Evolutionary conservation across 1,284 basidiomycete species (phyloP).

Genomic region (Malassezia brasiliensis): DNA sequence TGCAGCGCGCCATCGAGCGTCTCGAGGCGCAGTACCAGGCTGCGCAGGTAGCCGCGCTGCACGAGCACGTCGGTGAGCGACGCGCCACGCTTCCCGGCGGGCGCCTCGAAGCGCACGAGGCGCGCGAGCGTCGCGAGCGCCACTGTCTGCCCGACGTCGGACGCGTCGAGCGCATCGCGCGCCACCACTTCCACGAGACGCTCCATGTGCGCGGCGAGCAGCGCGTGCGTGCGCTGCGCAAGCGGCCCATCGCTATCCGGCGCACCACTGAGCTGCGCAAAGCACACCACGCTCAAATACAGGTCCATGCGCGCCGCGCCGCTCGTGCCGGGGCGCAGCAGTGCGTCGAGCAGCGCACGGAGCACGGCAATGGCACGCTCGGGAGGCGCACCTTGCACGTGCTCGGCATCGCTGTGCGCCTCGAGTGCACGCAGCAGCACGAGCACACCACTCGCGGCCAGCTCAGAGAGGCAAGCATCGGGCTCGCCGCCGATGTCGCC

Average conservation of each 20-base stretch:
- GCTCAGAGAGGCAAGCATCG: conserved; percentile 55
- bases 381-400: conserved; percentile 16
- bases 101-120: conserved; percentile 51
- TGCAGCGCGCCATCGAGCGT: conserved; percentile 72
- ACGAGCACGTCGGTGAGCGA: conserved; percentile 56
- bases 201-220: conserved; percentile 57
- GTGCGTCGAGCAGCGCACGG: conserved; percentile 65
- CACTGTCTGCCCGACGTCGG: conserved; percentile 91
- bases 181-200: conserved; percentile 67
- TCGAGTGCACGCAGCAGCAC: conserved; percentile 71
- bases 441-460: conserved; percentile 71
- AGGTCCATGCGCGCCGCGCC: conserved; percentile 89
- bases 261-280: conserved; percentile 51
- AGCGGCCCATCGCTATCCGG: conserved; percentile 18
- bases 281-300: conserved; percentile 74
- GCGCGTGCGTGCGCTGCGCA: conserved; percentile 53
- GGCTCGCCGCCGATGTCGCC: conserved; percentile 21
- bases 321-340: conserved; percentile 66
- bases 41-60: conserved; percentile 68
- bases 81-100: conserved; percentile 15
- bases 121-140: conserved; percentile 77
- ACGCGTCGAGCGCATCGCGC: conserved; percentile 83
- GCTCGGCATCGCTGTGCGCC: conserved; percentile 17
- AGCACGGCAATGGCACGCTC: conserved; percentile 70
- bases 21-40: conserved; percentile 73